Percentiles rank a stretch among this genome's conserved stretches.
phyloP scores from a whole-genome alignment of 2,329 filamentous ascomycete species.

The Cordyceps farinosa region DNA sequence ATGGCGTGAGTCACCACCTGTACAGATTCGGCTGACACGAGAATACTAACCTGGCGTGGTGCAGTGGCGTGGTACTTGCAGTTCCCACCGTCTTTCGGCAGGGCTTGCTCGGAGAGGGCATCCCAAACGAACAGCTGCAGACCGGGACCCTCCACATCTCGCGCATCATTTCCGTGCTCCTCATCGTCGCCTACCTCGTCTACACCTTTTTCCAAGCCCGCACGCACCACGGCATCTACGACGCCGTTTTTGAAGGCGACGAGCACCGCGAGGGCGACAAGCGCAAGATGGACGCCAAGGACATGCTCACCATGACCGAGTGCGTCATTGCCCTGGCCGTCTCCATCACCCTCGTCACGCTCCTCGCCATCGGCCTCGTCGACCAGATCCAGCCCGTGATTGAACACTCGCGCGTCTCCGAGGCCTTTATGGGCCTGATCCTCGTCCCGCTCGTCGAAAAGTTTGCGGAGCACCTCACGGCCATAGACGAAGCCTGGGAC shows the following conservation, averaged over 20 bases:
- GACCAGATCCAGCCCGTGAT: conserved; percentile 64
- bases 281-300: conserved; percentile 55
- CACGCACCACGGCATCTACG: conserved; percentile 73
- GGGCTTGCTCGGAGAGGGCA: conserved; percentile 35
- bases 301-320: conserved; percentile 73
- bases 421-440: conserved; percentile 65
- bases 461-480: conserved; percentile 78
- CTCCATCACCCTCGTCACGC: conserved; percentile 64
- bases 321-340: conserved; percentile 61
- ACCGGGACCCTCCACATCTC: conserved; percentile 62
- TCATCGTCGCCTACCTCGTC: conserved; percentile 64
- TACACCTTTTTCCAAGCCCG: conserved; percentile 71
- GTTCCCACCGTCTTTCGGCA: conserved; percentile 56
- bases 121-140: conserved; percentile 38
- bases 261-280: conserved; percentile 64
- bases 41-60: conserved; percentile 25
- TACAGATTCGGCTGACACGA: background rate
- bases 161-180: conserved; percentile 65
- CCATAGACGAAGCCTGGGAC: conserved; percentile 80
- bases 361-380: conserved; percentile 72
- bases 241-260: conserved; percentile 68
- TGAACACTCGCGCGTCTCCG: conserved; percentile 41
- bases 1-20: conserved; percentile 60
- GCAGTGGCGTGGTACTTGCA: conserved; percentile 34
- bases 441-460: conserved; percentile 81